These are phyloP conservation scores for Colletotrichum tofieldiae DNA, from an alignment of 2,329 filamentous ascomycete genomes.

Conservation along the genomic window DNA sequence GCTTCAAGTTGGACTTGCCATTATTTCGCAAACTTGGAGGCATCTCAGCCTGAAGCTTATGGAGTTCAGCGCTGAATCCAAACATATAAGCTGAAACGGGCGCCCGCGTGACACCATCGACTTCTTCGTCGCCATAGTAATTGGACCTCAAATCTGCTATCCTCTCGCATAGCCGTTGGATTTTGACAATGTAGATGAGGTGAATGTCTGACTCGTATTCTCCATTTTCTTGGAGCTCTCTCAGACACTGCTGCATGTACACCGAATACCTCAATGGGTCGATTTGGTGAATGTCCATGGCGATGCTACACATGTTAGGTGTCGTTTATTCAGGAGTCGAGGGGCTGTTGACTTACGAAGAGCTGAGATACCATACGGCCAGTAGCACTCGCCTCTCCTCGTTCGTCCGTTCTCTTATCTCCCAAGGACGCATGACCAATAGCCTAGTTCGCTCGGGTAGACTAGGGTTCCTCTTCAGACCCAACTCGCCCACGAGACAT, in stretches of 20 bases:
- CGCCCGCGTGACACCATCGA: conserved; percentile 55
- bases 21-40: conserved; percentile 55
- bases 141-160: conserved; percentile 60
- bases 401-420: conserved; percentile 59
- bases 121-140: conserved; percentile 53
- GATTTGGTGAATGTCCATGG: conserved; percentile 60
- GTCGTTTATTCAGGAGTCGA: accelerated
- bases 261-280: conserved; percentile 67
- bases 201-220: conserved; percentile 65
- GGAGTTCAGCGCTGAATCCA: conserved; percentile 63
- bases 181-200: conserved; percentile 63
- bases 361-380: conserved; percentile 69
- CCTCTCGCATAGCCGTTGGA: conserved; percentile 67
- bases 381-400: conserved; percentile 68
- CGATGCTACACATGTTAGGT: conserved; percentile 52
- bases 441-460: conserved; percentile 60
- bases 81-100: conserved; percentile 62
- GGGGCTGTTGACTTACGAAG: conserved; percentile 58
- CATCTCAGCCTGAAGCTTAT: conserved; percentile 56
- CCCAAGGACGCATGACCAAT: conserved; percentile 58
- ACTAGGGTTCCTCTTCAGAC: conserved; percentile 59
- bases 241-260: conserved; percentile 67
- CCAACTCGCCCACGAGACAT: conserved; percentile 64
- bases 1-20: conserved; percentile 49
- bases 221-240: conserved; percentile 57